These are phyloP conservation scores for Monilinia fructicola DNA, from an alignment of 2,329 filamentous ascomycete genomes.

Conservation along the genomic window DNA sequence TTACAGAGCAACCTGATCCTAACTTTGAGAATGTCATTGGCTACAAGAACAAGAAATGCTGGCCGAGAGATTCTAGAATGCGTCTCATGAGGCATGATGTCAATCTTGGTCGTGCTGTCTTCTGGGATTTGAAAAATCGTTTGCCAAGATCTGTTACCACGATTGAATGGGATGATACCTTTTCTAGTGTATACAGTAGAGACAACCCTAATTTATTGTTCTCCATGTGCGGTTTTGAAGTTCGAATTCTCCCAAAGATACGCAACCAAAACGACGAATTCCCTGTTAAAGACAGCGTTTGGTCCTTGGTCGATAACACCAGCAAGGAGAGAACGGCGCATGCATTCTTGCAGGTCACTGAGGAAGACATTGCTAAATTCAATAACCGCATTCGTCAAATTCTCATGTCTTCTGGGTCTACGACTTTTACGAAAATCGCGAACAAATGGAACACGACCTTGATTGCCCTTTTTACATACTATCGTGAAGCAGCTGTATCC, in stretches of 20 bases:
- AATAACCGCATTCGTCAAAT: constrained; percentile 99
- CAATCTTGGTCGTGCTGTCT: constrained; percentile 93
- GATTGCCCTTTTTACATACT: constrained; percentile 97
- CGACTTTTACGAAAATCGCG: constrained; percentile 98
- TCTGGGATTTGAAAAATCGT: constrained; percentile 98
- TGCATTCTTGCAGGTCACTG: constrained; percentile 95
- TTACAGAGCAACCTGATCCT: constrained; percentile 96
- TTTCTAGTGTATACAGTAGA: constrained; percentile 94
- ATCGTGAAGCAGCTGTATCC: constrained; percentile 94
- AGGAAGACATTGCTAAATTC: constrained; percentile 98
- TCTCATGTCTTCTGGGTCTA: constrained; percentile 98
- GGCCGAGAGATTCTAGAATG: constrained; percentile 97
- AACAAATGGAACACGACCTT: constrained; percentile 99
- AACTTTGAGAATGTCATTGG: constrained; percentile 99
- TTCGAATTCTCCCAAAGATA: constrained; percentile 91
- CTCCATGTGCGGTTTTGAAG: constrained; percentile 97
- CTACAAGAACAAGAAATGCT: constrained; percentile 99
- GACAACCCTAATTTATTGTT: constrained; percentile 97
- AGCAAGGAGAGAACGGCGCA: constrained; percentile 97
- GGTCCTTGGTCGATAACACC: constrained; percentile 94
- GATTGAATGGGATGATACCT: constrained; percentile 98
- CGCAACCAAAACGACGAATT: constrained; percentile 96
- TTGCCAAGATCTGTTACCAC: constrained; percentile 92
- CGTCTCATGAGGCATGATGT: constrained; percentile 98
- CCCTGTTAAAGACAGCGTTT: constrained; percentile 95